These are phyloP conservation scores for Ochromonas danica DNA, from an alignment of 108 stramenopile genomes.

Conservation along the genomic window DNA sequence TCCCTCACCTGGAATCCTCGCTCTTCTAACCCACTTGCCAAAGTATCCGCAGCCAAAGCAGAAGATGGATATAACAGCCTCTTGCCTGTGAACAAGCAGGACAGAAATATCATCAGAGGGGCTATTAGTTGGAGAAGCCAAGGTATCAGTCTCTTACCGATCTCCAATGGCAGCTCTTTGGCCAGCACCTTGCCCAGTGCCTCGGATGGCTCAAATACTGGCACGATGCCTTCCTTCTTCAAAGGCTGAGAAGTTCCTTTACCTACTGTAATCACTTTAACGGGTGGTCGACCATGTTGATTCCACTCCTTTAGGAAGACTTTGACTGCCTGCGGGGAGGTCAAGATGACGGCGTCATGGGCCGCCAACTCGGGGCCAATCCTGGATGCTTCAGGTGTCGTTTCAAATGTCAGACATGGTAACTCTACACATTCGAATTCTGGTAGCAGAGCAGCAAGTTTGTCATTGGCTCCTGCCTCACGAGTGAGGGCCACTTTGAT, in stretches of 20 bases:
- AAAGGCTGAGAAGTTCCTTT: conserved; percentile 49
- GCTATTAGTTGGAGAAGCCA: conserved; percentile 3
- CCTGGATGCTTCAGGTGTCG: conserved; percentile 27
- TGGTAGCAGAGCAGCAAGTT: conserved; percentile 40
- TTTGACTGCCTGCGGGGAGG: conserved; percentile 55
- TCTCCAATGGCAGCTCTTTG: conserved; percentile 42
- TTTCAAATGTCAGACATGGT: conserved; percentile 51
- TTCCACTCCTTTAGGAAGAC: conserved; percentile 46
- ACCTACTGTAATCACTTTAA: conserved; percentile 51
- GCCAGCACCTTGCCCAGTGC: conserved; percentile 51
- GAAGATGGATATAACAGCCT: conserved; percentile 52
- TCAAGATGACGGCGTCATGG: conserved; percentile 47
- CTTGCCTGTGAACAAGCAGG: not conserved
- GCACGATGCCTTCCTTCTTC: conserved; percentile 37
- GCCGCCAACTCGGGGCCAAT: conserved; percentile 7
- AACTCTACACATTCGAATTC: conserved; percentile 33
- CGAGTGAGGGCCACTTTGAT: conserved; percentile 49
- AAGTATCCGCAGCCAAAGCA: conserved; percentile 39
- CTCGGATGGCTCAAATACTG: conserved; percentile 49
- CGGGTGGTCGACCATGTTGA: conserved; percentile 35
- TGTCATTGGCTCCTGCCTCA: conserved; percentile 50
- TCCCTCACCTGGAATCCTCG: conserved; percentile 54
- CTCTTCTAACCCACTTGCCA: conserved; percentile 42
- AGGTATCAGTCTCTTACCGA: not conserved
- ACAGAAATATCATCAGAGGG: not conserved